Base-by-base conservation (phyloP, 176 grass and related monocot species). In the Aegilops speltoides region DNA sequence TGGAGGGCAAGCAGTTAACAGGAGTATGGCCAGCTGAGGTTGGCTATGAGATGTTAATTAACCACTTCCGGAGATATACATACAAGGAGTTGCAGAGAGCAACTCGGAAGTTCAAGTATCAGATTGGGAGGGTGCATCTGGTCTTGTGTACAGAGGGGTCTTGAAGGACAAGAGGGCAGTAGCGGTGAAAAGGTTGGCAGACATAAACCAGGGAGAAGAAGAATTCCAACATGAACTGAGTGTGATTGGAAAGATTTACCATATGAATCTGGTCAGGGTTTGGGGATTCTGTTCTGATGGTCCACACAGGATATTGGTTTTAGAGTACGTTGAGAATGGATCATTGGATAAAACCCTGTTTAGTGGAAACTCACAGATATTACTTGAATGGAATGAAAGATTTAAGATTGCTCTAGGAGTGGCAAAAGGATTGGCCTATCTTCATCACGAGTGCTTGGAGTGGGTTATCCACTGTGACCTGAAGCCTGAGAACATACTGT, bases 361-460 rank as follows among this genome's bases (percentile, higher is more conserved):
- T 61, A 48, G 25, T 33, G 22, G 45, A 3, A 26, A 60, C 0
- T 89, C 68, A 6, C 33, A 34, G 1, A 16, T 32, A 77, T 80
- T 89, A 33, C 77, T 89, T 61, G 25, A 76, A 20, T 89, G 82
- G 88, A 85, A 46, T 14, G 25, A 76, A 80, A 85, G 83, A 68
- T 89, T 85, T 61, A 85, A 48, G 6, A 85, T 89, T 76, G 88
- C 83, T 60, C 34, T 85, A 34, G 83, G 88, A 10, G 77, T 89
- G 43, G 83, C 88, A 0, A 85, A 76, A 81, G 88, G 82, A 61
- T 36, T 89, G 48, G 82, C 88, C 0, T 89, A 89, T 76, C 88
- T 89, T 85, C 88, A 89, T 22, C 87, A 89, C 3, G 88, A 89
- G 33, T 89, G 88, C 77, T 68, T 89, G 20, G 88, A 89, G 69